phyloP scores from a whole-genome alignment of 2,329 filamentous ascomycete species.

The Fusarium sororula region DNA sequence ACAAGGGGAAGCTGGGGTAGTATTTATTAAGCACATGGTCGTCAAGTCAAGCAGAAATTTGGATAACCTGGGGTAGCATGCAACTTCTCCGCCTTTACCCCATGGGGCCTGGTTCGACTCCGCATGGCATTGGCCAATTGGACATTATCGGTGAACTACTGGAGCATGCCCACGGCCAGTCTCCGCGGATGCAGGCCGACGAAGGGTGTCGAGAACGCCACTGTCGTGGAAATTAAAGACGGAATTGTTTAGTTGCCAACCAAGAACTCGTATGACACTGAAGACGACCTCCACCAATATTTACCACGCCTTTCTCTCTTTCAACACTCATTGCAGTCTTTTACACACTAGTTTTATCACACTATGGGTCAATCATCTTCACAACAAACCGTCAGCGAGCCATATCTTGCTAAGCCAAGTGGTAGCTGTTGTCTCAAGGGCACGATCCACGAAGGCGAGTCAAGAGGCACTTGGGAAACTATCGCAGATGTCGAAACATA shows the following conservation, averaged over 20 bases:
- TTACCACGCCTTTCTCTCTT: neutral
- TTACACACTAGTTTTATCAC: neutral
- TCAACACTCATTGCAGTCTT: neutral
- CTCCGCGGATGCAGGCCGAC: neutral
- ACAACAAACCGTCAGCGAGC: neutral
- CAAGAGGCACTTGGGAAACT: neutral
- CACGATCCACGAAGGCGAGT: neutral
- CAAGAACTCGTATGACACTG: neutral
- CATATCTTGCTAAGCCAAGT: neutral
- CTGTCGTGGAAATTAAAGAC: neutral
- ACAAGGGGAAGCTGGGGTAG: neutral
- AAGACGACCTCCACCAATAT: no score
- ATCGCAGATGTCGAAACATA: neutral
- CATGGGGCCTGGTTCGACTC: neutral
- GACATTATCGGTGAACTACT: neutral
- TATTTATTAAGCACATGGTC: neutral
- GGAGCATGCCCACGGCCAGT: neutral
- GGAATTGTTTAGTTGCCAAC: neutral
- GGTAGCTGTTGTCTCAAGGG: neutral
- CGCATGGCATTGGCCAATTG: neutral
- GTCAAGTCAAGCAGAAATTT: neutral
- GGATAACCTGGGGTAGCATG: neutral
- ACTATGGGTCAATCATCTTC: neutral
- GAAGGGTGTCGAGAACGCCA: neutral
- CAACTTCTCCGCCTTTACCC: neutral